Evolutionary conservation across 805 yeast species (phyloP).

Genomic region (Cyberlindnera japonica): DNA sequence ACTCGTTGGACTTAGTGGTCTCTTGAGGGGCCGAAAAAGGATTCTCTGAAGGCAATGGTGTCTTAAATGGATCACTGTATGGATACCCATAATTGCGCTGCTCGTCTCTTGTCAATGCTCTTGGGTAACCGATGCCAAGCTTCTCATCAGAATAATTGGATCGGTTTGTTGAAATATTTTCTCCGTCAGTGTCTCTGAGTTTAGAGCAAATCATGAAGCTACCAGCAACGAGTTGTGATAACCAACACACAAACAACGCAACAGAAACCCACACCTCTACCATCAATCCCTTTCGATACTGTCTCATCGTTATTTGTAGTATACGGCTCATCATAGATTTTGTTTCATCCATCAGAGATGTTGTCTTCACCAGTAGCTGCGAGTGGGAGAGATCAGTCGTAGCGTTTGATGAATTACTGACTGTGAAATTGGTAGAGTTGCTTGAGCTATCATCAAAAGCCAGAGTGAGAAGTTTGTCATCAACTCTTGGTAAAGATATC

Average conservation of each 20-base stretch:
- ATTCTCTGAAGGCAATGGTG: conserved; percentile 1
- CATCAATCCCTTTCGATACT: conserved; percentile 35
- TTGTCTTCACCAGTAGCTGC: conserved; percentile 8
- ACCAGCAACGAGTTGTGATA: conserved; percentile 41
- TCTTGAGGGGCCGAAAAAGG: not conserved
- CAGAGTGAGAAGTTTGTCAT: conserved; percentile 29
- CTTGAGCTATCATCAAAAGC: conserved; percentile 17
- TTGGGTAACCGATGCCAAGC: conserved; percentile 20
- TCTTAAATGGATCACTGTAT: conserved; percentile 11
- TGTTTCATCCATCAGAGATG: conserved; percentile 18
- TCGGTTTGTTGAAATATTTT: not conserved
- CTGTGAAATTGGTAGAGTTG: conserved; percentile 1
- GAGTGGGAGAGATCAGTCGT: conserved; percentile 4
- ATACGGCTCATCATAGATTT: conserved; percentile 26
- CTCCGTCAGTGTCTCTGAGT: not conserved
- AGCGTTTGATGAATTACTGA: not conserved
- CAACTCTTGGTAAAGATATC: conserved; percentile 52
- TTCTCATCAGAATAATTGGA: not conserved
- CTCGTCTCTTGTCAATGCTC: conserved; percentile 17
- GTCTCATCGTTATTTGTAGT: conserved; percentile 29
- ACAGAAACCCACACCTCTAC: conserved; percentile 47
- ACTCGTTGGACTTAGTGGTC: not conserved
- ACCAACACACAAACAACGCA: conserved; percentile 46
- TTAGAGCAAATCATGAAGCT: conserved; percentile 10
- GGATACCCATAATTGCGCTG: conserved; percentile 22